phyloP scores from a whole-genome alignment of 192 early-diverging fungal species.

The Allomyces javanicus region DNA sequence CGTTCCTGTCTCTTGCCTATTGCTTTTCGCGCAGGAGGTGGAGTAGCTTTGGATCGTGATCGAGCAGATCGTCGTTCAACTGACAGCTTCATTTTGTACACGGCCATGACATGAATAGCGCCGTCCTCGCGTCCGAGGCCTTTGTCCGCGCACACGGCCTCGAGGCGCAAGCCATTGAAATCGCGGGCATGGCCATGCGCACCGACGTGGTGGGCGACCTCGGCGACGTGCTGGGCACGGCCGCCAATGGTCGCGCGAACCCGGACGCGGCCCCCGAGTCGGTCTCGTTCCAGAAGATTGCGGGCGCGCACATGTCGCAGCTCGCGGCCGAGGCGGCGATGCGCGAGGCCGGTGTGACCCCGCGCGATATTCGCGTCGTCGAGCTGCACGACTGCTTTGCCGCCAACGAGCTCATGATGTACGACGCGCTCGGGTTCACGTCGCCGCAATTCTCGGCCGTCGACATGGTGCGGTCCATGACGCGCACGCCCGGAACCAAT shows the following conservation, averaged over 20 bases:
- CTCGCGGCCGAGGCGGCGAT: slow-evolving; percentile 32
- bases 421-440: slow-evolving; percentile 40
- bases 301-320: slow-evolving; percentile 50
- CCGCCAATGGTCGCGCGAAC: slow-evolving; percentile 15
- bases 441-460: background rate
- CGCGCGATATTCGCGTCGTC: slow-evolving; percentile 41
- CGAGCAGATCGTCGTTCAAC: too few relatives aligned
- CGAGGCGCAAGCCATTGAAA: slow-evolving; percentile 41
- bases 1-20: too few relatives aligned
- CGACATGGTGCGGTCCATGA: background rate
- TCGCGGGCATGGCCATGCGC: slow-evolving; percentile 46
- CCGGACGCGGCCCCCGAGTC: background rate
- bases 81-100: too few relatives aligned
- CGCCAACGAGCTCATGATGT: slow-evolving; percentile 53
- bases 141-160: slow-evolving; percentile 41
- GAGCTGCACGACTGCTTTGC: slow-evolving; percentile 63
- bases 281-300: slow-evolving; percentile 13
- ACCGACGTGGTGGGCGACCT: slow-evolving; percentile 30
- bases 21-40: too few relatives aligned
- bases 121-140: slow-evolving; percentile 39
- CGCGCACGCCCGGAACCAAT: slow-evolving; percentile 4
- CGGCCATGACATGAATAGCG: slow-evolving; percentile 2
- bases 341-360: slow-evolving; percentile 32
- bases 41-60: too few relatives aligned
- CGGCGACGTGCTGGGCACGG: slow-evolving; percentile 22